Evolutionary conservation across 2,329 filamentous ascomycete genomes (phyloP), one percentile per base, ranked within the genome.

Genomic region (Phialophora verrucosa): DNA sequence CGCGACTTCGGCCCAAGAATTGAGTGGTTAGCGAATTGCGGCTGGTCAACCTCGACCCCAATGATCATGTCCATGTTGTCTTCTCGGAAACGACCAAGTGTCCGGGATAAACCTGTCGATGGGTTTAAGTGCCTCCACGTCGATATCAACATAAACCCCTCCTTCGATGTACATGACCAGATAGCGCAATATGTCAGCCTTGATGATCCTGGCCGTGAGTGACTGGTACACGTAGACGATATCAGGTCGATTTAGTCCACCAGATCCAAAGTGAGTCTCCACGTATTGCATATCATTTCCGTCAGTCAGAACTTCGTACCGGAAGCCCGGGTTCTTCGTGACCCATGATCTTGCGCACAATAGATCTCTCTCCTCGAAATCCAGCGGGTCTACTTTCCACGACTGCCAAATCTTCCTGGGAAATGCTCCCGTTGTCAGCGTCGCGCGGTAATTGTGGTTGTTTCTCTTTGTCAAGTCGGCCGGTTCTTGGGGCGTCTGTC

Each of bases 351-450:
- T 83, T 10, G 89, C 89, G 0, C 82, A 82, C 27, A 82, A 78
- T 35, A 85, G 79, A 72, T 91, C 88, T 60, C 86, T 83, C 72
- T 87, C 83, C 69, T 90, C 89, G 73, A 91, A 91, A 1, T 82
- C 81, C 38, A 91, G 79, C 1, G 89, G 87, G 68, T 89, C 84
- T 31, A 89, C 84, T 75, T 91, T 92, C 90, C 90, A 92, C 0
- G 87, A 89, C 76, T 92, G 90, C 90, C 89, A 92, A 70, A 92
- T 90, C 77, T 91, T 92, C 63, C 83, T 83, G 5, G 84, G 90
- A 72, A 88, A 91, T n/a, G 44, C 32, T 23, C 63, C 63, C 4
- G 62, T 64, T 11, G n/a, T 59, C 42, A 44, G 17, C 4, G 49
- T 64, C 12, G 67, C 51, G 38, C 63, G 64, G 42, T 69, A 69